These are phyloP conservation scores for Paratinospora sagittata DNA, from an alignment of 164 flowering plant genomes.

Conservation along the genomic window DNA sequence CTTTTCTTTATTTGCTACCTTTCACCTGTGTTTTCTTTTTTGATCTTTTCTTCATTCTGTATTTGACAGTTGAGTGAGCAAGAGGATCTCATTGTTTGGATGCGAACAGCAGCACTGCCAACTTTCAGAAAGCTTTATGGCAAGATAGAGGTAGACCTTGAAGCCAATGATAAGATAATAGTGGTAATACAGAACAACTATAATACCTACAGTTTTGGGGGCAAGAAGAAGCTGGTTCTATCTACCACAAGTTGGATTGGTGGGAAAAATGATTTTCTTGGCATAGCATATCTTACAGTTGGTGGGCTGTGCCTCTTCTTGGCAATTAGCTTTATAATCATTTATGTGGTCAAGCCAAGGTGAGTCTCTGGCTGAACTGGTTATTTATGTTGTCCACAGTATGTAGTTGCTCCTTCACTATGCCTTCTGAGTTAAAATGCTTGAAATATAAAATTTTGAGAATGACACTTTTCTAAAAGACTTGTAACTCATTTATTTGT, in stretches of 20 bases:
- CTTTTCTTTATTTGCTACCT: no score
- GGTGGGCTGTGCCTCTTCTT: constrained; percentile 65
- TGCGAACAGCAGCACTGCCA: constrained; percentile 93
- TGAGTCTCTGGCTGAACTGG: constrained; percentile 21
- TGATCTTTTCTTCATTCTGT: constrained; percentile 1
- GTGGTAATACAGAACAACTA: constrained; percentile 69
- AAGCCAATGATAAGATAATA: constrained; percentile 37
- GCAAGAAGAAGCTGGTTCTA: constrained; percentile 65
- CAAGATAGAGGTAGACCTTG: constrained; percentile 60
- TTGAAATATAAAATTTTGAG: no score
- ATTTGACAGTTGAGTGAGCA: constrained; percentile 73
- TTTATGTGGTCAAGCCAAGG: constrained; percentile 77
- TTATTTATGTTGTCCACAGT: background rate
- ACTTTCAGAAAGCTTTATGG: constrained; percentile 85
- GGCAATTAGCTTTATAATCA: constrained; percentile 50
- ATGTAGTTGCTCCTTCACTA: background rate
- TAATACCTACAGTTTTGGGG: constrained; percentile 73
- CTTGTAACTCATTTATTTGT: no score
- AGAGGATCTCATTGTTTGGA: constrained; percentile 89
- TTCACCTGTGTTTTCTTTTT: background rate
- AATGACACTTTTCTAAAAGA: no score
- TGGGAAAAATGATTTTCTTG: constrained; percentile 78
- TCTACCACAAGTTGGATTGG: constrained; percentile 89
- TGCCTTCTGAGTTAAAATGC: background rate
- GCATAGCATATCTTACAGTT: constrained; percentile 62